These are phyloP conservation scores for Kodamaea suecica DNA, from an alignment of 1,139 yeast genomes.

Conservation along the genomic window DNA sequence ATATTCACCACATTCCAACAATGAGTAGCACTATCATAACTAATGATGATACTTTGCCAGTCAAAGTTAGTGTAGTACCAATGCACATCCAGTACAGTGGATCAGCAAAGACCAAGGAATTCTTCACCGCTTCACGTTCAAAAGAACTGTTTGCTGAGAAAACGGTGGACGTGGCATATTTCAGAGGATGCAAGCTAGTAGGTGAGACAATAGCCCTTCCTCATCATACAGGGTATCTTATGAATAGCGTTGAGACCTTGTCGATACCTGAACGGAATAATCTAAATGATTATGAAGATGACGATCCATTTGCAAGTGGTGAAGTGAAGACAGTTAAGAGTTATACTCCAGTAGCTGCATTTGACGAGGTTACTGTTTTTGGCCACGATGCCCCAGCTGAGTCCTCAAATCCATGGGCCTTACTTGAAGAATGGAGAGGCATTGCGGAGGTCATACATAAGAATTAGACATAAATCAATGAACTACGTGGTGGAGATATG, in stretches of 20 bases:
- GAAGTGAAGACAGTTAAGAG: constrained; percentile 27
- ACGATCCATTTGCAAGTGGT: constrained; percentile 11
- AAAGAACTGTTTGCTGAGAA: constrained; percentile 15
- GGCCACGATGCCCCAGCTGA: constrained; percentile 40
- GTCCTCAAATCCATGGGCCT: constrained; percentile 31
- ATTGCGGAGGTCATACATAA: constrained; percentile 34
- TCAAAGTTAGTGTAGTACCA: constrained; percentile 36
- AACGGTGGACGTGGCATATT: constrained; percentile 28
- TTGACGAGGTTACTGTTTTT: constrained; percentile 29
- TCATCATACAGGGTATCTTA: constrained; percentile 28
- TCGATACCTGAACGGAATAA: constrained; percentile 14
- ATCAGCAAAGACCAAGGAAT: constrained; percentile 35
- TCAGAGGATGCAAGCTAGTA: constrained; percentile 39
- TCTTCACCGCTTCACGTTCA: constrained; percentile 36
- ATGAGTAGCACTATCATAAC: no score
- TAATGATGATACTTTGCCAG: no score
- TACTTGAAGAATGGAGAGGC: constrained; percentile 35
- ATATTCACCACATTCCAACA: no score
- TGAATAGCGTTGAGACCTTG: constrained; percentile 32
- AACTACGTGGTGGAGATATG: no score
- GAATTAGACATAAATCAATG: no score
- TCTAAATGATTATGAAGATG: constrained; percentile 9
- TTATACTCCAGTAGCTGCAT: constrained; percentile 31
- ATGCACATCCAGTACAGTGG: constrained; percentile 40
- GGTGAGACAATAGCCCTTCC: constrained; percentile 27